These are phyloP conservation scores for Omphalotus olearius DNA, from an alignment of 1,284 basidiomycete genomes.

Conservation along the genomic window DNA sequence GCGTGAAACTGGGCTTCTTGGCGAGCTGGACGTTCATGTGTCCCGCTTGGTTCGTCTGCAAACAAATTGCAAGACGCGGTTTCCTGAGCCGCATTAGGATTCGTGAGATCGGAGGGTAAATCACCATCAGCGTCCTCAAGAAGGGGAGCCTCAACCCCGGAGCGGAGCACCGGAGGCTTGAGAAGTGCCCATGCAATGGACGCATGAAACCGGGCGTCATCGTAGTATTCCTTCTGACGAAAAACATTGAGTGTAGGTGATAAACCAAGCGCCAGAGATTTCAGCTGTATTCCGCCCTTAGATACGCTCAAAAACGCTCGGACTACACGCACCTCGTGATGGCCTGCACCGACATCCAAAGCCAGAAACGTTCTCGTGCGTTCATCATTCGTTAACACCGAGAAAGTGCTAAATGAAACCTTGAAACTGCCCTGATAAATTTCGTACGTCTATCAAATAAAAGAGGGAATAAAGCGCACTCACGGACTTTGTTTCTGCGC, in stretches of 20 bases:
- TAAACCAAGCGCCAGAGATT: slow-evolving; percentile 45
- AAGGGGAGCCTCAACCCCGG: background rate
- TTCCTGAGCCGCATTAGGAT: background rate
- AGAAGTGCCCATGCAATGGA: slow-evolving; percentile 80
- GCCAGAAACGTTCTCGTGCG: slow-evolving; percentile 70
- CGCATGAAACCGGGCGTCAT: slow-evolving; percentile 70
- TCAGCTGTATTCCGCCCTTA: slow-evolving; percentile 39
- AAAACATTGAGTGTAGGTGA: slow-evolving; percentile 49
- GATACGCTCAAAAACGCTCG: slow-evolving; percentile 9
- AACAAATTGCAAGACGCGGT: too few species aligned
- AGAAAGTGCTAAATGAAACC: slow-evolving; percentile 66
- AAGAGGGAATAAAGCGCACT: slow-evolving; percentile 21
- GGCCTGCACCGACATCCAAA: slow-evolving; percentile 74
- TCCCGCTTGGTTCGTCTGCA: background rate
- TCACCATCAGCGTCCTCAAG: slow-evolving; percentile 2
- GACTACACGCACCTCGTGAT: slow-evolving; percentile 49
- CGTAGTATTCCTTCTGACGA: slow-evolving; percentile 71
- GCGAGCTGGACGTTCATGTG: slow-evolving; percentile 1
- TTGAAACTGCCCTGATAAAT: slow-evolving; percentile 48
- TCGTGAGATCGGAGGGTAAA: background rate
- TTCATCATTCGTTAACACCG: slow-evolving; percentile 75
- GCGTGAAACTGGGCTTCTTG: slow-evolving; percentile 31
- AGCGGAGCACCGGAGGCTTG: slow-evolving; percentile 16
- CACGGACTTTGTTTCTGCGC: slow-evolving; percentile 47
- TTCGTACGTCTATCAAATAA: background rate